Percentiles rank a stretch among this genome's conserved stretches.
Evolutionary conservation across 1,139 yeast genomes (phyloP).

Genomic region (Saccharomyces hybrid): DNA sequence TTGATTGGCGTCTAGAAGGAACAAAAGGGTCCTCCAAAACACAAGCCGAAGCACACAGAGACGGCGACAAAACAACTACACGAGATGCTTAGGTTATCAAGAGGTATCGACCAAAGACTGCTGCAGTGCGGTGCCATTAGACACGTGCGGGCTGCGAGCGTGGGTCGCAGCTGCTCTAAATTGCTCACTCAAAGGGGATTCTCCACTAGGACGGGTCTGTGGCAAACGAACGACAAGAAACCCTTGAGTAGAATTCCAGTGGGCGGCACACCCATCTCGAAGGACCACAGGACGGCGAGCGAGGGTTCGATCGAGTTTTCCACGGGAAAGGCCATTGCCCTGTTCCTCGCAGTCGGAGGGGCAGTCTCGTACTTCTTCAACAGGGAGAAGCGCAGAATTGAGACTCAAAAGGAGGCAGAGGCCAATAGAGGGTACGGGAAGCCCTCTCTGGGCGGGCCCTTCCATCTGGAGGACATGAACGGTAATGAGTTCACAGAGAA

Average conservation of each 20-base stretch:
- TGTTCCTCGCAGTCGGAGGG: conserved; percentile 62
- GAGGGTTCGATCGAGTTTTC: conserved; percentile 51
- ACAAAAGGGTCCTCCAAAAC: neutral
- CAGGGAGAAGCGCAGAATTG: conserved; percentile 58
- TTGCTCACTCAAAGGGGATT: neutral
- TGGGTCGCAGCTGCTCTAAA: neutral
- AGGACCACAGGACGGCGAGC: conserved; percentile 33
- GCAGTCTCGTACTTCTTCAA: conserved; percentile 61
- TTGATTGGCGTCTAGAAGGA: neutral
- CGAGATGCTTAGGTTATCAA: neutral
- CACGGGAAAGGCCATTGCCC: conserved; percentile 70
- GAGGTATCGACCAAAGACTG: neutral
- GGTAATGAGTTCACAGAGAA: conserved; percentile 71
- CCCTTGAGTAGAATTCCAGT: conserved; percentile 48
- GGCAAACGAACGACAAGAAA: conserved; percentile 18
- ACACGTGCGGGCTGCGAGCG: neutral
- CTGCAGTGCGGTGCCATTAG: neutral
- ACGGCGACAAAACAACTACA: neutral
- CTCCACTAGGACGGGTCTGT: neutral
- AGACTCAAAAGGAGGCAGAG: conserved; percentile 71
- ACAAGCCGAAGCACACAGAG: no score
- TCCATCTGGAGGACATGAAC: conserved; percentile 60
- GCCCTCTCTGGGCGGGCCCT: conserved; percentile 90
- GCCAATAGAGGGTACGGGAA: conserved; percentile 82
- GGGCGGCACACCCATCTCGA: conserved; percentile 34